Conservation (phyloP, 805 yeast species). For the Cyberlindnera suaveolens region DNA sequence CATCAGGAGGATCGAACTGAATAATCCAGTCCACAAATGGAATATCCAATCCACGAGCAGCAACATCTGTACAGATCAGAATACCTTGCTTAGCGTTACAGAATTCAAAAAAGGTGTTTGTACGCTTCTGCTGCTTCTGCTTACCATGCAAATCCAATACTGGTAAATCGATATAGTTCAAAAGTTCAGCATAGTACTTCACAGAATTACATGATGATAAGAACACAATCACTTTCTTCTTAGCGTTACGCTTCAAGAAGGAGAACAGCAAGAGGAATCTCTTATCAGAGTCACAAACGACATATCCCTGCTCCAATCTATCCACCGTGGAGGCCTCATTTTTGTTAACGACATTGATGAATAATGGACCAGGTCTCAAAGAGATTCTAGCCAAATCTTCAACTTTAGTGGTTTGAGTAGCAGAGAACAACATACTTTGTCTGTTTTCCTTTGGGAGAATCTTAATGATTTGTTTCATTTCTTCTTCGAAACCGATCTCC, state of each 20-base stretch:
- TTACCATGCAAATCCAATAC: conserved; percentile 96
- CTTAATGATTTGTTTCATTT: conserved; percentile 94
- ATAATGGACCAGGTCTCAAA: conserved; percentile 85
- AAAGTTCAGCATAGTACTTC: conserved; percentile 88
- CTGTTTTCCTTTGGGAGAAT: conserved; percentile 89
- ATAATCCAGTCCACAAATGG: conserved; percentile 99
- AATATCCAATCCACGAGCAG: conserved; percentile 97
- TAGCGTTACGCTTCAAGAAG: conserved; percentile 85
- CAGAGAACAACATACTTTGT: conserved; percentile 97
- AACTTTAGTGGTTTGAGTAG: conserved; percentile 97
- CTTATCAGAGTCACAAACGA: conserved; percentile 93
- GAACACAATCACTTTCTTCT: conserved; percentile 91
- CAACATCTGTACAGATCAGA: conserved; percentile 94
- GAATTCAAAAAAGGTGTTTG: conserved; percentile 96
- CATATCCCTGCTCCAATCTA: conserved; percentile 97
- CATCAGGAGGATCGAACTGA: conserved; percentile 99
- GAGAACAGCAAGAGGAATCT: conserved; percentile 87
- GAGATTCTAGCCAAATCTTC: conserved; percentile 98
- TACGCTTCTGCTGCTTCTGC: conserved; percentile 97
- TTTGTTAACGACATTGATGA: conserved; percentile 87
- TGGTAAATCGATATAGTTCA: conserved; percentile 94
- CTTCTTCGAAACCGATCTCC: conserved; percentile 98
- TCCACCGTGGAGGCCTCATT: conserved; percentile 87
- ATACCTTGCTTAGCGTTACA: conserved; percentile 96
- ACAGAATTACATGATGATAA: conserved; percentile 96